Conservation (phyloP, 169 alveolate species). For the Plasmodium inui region DNA sequence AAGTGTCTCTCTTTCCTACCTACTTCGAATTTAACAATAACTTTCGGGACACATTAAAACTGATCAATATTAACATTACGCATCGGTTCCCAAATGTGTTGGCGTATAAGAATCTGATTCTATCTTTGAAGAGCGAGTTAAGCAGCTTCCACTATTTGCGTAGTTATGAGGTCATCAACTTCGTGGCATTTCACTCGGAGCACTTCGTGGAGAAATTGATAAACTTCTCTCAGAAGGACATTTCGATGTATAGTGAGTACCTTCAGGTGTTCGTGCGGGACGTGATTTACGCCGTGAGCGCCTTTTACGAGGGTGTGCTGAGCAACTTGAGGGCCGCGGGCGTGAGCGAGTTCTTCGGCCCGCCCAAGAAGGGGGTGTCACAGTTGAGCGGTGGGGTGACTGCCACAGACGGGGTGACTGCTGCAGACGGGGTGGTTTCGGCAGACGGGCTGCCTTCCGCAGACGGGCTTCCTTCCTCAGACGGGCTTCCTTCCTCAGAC, state of each 20-base stretch:
- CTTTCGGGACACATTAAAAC: slow-evolving; percentile 49
- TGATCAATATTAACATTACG: slow-evolving; percentile 53
- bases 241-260: slow-evolving; percentile 48
- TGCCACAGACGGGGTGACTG: no score
- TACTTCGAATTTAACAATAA: slow-evolving; percentile 70
- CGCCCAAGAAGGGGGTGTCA: not conserved
- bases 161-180: slow-evolving; percentile 46
- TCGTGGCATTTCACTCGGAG: slow-evolving; percentile 56
- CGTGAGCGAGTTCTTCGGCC: slow-evolving; percentile 28
- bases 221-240: slow-evolving; percentile 31
- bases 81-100: slow-evolving; percentile 43
- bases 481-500: no score
- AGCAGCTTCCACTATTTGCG: slow-evolving; percentile 22
- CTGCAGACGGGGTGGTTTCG: not conserved
- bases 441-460: no score
- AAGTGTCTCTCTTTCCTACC: slow-evolving; percentile 39
- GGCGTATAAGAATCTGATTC: slow-evolving; percentile 38
- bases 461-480: no score
- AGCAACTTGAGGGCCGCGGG: not conserved
- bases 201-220: slow-evolving; percentile 30
- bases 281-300: slow-evolving; percentile 30
- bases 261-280: slow-evolving; percentile 58
- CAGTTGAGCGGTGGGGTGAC: not conserved
- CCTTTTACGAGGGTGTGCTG: slow-evolving; percentile 45
- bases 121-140: slow-evolving; percentile 32